Conservation (phyloP, 306 rosid genomes). For the Canavalia ensiformis region DNA sequence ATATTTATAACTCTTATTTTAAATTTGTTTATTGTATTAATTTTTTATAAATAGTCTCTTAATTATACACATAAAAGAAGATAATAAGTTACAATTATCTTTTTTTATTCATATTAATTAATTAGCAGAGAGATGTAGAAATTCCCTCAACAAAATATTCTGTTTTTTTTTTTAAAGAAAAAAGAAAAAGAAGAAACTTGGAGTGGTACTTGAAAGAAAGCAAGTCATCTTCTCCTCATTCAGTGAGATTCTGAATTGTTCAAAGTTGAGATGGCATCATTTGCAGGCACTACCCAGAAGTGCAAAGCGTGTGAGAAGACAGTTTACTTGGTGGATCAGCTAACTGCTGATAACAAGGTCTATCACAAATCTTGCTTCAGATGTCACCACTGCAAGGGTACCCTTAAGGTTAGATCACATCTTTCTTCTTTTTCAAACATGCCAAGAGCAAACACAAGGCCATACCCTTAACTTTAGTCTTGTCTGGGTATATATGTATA, state of each 20-base stretch:
- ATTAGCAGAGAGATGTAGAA: not conserved
- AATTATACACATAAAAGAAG: too few species aligned
- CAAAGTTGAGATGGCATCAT: conserved; percentile 70
- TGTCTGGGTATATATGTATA: not conserved
- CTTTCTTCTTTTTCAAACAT: not conserved
- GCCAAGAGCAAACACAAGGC: not conserved
- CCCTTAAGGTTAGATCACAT: conserved; percentile 71
- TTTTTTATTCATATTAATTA: too few species aligned
- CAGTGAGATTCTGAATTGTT: conserved; percentile 16
- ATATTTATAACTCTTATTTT: too few species aligned
- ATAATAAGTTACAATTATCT: too few species aligned
- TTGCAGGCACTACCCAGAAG: conserved; percentile 92
- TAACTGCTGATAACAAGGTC: conserved; percentile 82
- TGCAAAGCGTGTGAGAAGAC: conserved; percentile 91
- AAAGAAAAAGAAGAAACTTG: not conserved
- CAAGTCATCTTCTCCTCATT: not conserved
- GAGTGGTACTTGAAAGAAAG: not conserved
- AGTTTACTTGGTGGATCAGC: conserved; percentile 90
- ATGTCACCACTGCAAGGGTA: conserved; percentile 97
- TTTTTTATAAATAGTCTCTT: too few species aligned
- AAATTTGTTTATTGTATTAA: too few species aligned
- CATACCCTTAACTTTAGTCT: conserved; percentile 23
- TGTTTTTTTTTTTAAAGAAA: not conserved
- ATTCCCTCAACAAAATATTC: conserved; percentile 6
- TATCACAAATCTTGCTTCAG: conserved; percentile 93